A percentile compares a stretch with the other conserved stretches of the same genome.
Conservation (phyloP, 106 monocot species). For the Phalaenopsis equestris region DNA sequence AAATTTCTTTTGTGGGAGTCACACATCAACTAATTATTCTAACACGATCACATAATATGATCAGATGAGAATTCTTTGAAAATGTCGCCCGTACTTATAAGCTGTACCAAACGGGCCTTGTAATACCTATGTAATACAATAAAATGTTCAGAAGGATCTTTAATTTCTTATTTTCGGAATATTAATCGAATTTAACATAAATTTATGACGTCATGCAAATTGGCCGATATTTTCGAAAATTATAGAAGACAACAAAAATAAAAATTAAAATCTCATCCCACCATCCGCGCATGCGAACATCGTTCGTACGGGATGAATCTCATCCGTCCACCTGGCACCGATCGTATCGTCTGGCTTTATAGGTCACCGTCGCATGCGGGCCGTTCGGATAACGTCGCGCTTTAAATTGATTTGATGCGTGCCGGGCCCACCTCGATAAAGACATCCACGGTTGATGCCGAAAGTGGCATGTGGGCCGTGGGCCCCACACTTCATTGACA, state of each 20-base stretch:
- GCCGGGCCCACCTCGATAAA: neutral
- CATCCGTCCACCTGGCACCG: neutral
- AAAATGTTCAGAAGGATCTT: no score
- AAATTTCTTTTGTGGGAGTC: no score
- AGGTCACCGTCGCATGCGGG: slow-evolving; percentile 1
- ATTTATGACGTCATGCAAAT: no score
- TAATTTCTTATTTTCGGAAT: no score
- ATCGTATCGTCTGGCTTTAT: neutral
- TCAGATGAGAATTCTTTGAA: no score
- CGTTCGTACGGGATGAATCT: neutral
- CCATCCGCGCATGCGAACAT: neutral
- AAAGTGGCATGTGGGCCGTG: neutral
- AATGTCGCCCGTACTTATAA: no score
- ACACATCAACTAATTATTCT: no score
- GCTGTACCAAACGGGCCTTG: no score
- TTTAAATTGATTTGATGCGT: neutral
- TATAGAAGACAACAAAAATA: neutral
- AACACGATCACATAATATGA: no score
- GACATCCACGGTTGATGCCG: neutral
- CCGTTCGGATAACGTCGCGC: neutral
- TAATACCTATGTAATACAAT: no score
- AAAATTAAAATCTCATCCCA: neutral
- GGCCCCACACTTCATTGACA: neutral
- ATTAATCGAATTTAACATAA: no score
- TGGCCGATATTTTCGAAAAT: no score